Base-by-base conservation (phyloP, 2,329 filamentous ascomycete species). In the Septoria linicola region DNA sequence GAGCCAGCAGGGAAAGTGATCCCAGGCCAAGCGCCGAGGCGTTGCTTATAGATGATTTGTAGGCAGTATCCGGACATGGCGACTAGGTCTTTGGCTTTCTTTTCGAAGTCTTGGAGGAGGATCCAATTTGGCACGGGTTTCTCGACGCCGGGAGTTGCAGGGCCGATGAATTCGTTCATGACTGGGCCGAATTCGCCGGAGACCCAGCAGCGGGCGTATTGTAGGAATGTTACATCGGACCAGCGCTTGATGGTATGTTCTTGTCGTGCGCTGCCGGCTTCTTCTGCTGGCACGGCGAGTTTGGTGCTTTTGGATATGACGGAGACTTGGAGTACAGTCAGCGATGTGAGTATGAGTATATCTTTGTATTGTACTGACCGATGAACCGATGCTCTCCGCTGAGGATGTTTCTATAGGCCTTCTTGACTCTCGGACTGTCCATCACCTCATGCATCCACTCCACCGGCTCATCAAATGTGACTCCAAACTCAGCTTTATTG, bases 1-100 rank as follows among this genome's bases (percentile, higher is more conserved):
- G 32, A 25, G 8, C 43, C 43, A 1, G 19, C 34, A 16, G 43
- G 43, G 30, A 46, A 46, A n/a, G 43, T 46, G 10, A 46, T 20
- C 5, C 43, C 43, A 3, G 43, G 43, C 43, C 43, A 46, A 21
- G 14, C n/a, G 7, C 16, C 8, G 27, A 44, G 30, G 7, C 14
- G 13, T 27, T 30, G 30, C 7, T 17, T 23, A 27, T 44, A 30
- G 11, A 32, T n/a, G 30, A 30, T 44, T 16, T 19, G 21, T 4
- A 44, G 30, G 41, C 41, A 44, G 5, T 20, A 35, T 14, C 30
- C 16, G 5, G 19, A 10, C 3, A 35, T 30, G 4, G 4, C 11
- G 5, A 17, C 1, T 5, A 44, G 13, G 4, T 44, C 41, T 3
- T 44, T 19, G 14, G 11, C 10, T 44, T n/a, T 20, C 6, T 14